A percentile compares a stretch with the other conserved stretches of the same genome.
These are phyloP conservation scores for Wickerhamiella cacticola DNA, from an alignment of 805 yeast species.

Conservation along the genomic window DNA sequence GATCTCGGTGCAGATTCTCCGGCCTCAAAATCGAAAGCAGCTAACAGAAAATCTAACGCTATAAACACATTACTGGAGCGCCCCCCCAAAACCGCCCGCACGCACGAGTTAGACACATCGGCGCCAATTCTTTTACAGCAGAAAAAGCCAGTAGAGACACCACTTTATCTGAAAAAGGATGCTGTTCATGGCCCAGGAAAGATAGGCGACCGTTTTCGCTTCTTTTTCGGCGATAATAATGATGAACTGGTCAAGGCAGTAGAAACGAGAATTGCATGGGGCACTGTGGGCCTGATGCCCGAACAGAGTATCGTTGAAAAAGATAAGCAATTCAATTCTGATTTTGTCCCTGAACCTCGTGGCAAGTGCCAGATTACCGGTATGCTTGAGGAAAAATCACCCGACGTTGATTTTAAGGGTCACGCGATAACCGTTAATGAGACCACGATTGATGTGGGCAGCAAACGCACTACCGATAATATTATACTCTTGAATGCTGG, in stretches of 20 bases:
- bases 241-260: constrained; percentile 34
- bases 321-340: not conserved
- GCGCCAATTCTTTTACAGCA: not conserved
- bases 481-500: constrained; percentile 17
- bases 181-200: not conserved
- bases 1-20: not conserved
- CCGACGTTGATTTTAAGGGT: not conserved
- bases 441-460: constrained; percentile 11
- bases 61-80: not conserved
- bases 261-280: constrained; percentile 41
- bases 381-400: not conserved
- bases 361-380: not conserved
- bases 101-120: not conserved
- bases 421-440: constrained; percentile 13
- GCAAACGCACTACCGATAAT: constrained; percentile 2
- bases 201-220: constrained; percentile 25
- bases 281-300: constrained; percentile 36
- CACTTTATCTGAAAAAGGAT: not conserved
- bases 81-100: not conserved
- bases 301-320: constrained; percentile 22
- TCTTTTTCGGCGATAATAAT: constrained; percentile 42
- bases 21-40: not conserved
- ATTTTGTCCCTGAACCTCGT: not conserved
- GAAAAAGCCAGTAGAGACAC: not conserved
- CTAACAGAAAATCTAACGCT: not conserved